phyloP scores from a whole-genome alignment of 2,329 filamentous ascomycete genomes.

The Fusarium succisae region DNA sequence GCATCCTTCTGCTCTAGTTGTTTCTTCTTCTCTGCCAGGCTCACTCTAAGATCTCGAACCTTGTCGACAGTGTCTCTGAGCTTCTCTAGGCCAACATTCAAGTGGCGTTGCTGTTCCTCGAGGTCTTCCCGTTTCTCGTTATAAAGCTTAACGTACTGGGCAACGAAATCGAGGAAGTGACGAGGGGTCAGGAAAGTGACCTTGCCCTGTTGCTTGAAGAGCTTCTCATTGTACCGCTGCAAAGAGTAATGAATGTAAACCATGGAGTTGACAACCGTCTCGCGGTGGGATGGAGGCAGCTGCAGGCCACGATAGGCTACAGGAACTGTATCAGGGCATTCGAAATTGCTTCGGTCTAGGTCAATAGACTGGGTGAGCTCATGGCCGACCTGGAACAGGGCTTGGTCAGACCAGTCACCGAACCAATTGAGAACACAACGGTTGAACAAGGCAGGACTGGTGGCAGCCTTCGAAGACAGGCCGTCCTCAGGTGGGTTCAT shows the following conservation, averaged over 20 bases:
- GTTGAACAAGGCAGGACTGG: conserved; percentile 98
- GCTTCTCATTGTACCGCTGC: conserved; percentile 85
- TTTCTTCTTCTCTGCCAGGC: conserved; percentile 91
- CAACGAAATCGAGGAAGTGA: conserved; percentile 97
- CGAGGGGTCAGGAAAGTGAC: conserved; percentile 93
- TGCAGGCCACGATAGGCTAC: conserved; percentile 88
- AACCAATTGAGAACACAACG: conserved; percentile 99
- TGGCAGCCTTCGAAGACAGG: conserved; percentile 93
- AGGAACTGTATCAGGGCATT: conserved; percentile 88
- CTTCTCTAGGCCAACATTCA: conserved; percentile 98
- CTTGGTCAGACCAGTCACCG: conserved; percentile 99
- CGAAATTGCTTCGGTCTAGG: conserved; percentile 86
- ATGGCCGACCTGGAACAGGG: conserved; percentile 95
- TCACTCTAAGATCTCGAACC: conserved; percentile 89
- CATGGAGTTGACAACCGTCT: conserved; percentile 96
- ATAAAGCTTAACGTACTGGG: conserved; percentile 96
- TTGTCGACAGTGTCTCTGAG: conserved; percentile 96
- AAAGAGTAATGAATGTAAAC: conserved; percentile 98
- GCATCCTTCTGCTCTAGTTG: conserved; percentile 93
- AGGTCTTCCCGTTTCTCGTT: conserved; percentile 98
- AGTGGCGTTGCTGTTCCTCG: conserved; percentile 96
- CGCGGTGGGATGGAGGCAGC: conserved; percentile 88
- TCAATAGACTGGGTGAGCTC: conserved; percentile 98
- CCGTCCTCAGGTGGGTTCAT: conserved; percentile 99
- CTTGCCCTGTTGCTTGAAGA: conserved; percentile 91